These are phyloP conservation scores for Dendrobium officinale DNA, from an alignment of 106 monocot genomes.

Conservation along the genomic window DNA sequence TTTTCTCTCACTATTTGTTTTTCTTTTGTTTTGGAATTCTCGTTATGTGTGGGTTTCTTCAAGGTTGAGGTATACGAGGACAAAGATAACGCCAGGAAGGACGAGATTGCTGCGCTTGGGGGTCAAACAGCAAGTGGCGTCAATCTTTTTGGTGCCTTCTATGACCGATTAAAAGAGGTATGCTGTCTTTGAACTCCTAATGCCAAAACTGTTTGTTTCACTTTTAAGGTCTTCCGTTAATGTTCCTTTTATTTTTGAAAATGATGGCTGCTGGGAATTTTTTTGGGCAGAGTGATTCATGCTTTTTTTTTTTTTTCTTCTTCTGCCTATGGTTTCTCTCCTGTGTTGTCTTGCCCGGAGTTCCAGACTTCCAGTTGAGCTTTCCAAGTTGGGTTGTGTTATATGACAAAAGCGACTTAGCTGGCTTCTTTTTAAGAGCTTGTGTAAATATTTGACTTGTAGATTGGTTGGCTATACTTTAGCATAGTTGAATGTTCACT, in stretches of 20 bases:
- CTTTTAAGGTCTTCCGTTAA: neutral
- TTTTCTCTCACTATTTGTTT: neutral
- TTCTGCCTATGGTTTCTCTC: too few relatives aligned
- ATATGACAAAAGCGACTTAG: too few relatives aligned
- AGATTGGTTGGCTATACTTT: too few relatives aligned
- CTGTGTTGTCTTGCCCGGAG: too few relatives aligned
- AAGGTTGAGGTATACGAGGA: constrained; percentile 91
- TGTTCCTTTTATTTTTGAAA: neutral
- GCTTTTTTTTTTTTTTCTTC: too few relatives aligned
- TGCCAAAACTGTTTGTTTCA: neutral
- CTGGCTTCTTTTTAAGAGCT: too few relatives aligned
- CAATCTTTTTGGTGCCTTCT: constrained; percentile 68
- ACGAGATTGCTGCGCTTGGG: constrained; percentile 80
- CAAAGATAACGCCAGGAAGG: constrained; percentile 73
- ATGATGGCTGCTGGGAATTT: too few relatives aligned
- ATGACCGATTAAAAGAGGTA: constrained; percentile 90
- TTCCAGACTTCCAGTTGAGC: too few relatives aligned
- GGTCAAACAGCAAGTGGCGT: constrained; percentile 50
- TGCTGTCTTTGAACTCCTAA: neutral
- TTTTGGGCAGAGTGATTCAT: too few relatives aligned
- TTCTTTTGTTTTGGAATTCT: constrained; percentile 5
- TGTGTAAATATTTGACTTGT: too few relatives aligned
- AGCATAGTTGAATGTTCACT: too few relatives aligned
- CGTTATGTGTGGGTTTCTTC: neutral
- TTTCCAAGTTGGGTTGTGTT: too few relatives aligned